Conservation (phyloP, 176 grass and related monocot genomes). For the Aegilops tauschii region DNA sequence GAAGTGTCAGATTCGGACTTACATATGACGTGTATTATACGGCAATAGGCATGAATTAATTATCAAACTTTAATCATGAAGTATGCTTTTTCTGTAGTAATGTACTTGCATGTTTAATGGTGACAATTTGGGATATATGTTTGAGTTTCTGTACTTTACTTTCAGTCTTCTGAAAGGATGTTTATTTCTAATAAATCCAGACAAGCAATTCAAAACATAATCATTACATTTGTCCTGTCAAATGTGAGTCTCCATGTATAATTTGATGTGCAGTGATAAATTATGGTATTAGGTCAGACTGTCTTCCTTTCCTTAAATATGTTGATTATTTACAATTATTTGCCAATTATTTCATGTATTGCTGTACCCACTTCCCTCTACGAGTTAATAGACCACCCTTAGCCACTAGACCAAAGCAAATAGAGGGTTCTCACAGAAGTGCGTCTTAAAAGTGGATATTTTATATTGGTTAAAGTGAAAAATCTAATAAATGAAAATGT, state of each 20-base stretch:
- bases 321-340: neutral
- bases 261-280: neutral
- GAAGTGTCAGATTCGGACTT: neutral
- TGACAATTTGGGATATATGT: neutral
- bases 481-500: neutral
- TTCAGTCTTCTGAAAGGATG: neutral
- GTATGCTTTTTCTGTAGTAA: neutral
- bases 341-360: slow-evolving; percentile 5
- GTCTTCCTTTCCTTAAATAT: neutral
- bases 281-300: neutral
- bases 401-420: slow-evolving; percentile 4
- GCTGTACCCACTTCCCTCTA: neutral
- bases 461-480: neutral
- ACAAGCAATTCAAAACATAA: neutral
- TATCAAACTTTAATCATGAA: neutral
- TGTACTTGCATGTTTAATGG: neutral
- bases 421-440: neutral
- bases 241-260: neutral
- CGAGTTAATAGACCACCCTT: neutral
- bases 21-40: neutral
- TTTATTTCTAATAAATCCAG: neutral
- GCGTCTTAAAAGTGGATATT: neutral
- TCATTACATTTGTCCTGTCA: neutral
- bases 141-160: neutral
- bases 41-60: neutral